These are phyloP conservation scores for Tolypocladium album DNA, from an alignment of 2,329 filamentous ascomycete genomes.

Conservation along the genomic window DNA sequence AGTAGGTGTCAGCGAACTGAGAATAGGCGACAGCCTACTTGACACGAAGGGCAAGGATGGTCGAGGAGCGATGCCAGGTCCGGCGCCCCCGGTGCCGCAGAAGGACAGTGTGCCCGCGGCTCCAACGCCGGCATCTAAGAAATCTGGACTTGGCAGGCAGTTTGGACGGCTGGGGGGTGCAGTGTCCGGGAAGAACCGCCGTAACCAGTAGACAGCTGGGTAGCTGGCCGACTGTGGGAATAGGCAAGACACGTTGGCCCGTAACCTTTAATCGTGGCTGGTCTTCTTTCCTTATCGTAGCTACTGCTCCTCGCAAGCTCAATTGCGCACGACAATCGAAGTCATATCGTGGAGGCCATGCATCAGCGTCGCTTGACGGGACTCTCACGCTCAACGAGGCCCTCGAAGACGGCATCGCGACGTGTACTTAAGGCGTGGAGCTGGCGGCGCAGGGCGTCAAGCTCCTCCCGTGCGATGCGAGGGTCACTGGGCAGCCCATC, in stretches of 20 bases:
- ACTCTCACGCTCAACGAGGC: conserved; percentile 52
- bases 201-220: conserved; percentile 17
- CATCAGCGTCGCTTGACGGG: conserved; percentile 30
- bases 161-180: conserved; percentile 63
- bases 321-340: background rate
- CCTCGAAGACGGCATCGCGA: conserved; percentile 68
- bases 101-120: conserved; percentile 36
- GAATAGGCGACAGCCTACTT: conserved; percentile 28
- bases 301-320: background rate
- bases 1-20: conserved; percentile 31
- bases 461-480: conserved; percentile 55
- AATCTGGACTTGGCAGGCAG: conserved; percentile 54
- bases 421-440: conserved; percentile 48
- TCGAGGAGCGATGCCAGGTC: conserved; percentile 16
- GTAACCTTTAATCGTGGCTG: background rate
- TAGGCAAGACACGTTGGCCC: background rate
- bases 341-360: background rate
- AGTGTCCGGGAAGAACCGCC: conserved; percentile 52
- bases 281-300: background rate
- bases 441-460: conserved; percentile 56
- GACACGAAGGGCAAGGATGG: conserved; percentile 30
- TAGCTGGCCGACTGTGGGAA: background rate
- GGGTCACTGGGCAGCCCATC: conserved; percentile 62
- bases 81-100: conserved; percentile 30
- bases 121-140: conserved; percentile 41